phyloP scores from a whole-genome alignment of 176 grass and related monocot species.

The Puccinellia tenuiflora region DNA sequence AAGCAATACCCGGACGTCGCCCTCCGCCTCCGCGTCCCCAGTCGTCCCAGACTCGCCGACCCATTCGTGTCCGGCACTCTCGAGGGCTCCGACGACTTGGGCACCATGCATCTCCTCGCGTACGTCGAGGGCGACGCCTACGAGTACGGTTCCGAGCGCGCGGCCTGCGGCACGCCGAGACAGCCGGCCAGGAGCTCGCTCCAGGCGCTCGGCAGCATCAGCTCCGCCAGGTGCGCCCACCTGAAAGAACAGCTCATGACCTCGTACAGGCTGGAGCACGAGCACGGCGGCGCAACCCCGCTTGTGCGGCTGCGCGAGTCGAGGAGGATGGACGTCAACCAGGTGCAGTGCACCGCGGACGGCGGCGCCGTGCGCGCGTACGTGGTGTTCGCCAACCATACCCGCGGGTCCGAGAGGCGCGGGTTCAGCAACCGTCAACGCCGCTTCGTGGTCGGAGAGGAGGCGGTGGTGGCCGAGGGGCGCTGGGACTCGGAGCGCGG shows the following conservation, averaged over 20 bases:
- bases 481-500: conserved; percentile 28
- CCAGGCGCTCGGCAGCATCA: background rate
- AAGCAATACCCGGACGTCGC: background rate
- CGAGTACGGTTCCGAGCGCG: background rate
- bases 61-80: conserved; percentile 35
- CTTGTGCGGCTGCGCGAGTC: background rate
- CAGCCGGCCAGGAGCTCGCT: background rate
- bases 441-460: background rate
- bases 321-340: conserved; percentile 27
- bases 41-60: conserved; percentile 10
- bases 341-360: conserved; percentile 28
- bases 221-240: background rate
- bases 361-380: conserved; percentile 32
- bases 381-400: conserved; percentile 40
- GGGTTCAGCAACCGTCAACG: background rate
- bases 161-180: background rate
- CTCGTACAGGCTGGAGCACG: conserved; percentile 14
- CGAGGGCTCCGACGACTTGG: conserved; percentile 18
- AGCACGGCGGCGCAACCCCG: background rate
- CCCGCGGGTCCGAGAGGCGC: background rate
- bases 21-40: conserved; percentile 39
- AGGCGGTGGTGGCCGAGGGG: conserved; percentile 49
- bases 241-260: background rate
- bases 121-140: conserved; percentile 38
- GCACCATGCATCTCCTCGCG: conserved; percentile 28